A percentile compares a stretch with the other conserved stretches of the same genome.
phyloP scores from a whole-genome alignment of 164 flowering plant genomes.

The Chimonanthus praecox region DNA sequence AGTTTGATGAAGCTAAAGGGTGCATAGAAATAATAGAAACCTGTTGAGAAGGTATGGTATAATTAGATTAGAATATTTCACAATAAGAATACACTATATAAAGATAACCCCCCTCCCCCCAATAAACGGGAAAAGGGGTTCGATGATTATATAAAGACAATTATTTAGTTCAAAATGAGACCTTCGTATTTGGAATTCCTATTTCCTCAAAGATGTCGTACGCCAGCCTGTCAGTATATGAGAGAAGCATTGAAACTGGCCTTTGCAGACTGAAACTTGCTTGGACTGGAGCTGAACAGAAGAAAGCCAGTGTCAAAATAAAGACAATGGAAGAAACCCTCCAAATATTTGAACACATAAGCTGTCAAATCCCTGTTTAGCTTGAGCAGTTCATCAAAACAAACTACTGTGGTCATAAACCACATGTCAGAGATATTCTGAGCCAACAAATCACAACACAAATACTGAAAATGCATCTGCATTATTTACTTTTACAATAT shows the following conservation, averaged over 20 bases:
- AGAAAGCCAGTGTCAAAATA: background rate
- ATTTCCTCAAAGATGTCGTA: constrained; percentile 54
- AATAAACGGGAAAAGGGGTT: too few relatives aligned
- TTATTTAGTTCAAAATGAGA: constrained; percentile 11
- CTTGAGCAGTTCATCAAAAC: background rate
- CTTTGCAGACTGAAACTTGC: constrained; percentile 51
- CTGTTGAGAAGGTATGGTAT: constrained; percentile 25
- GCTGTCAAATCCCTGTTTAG: background rate
- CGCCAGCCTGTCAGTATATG: constrained; percentile 43
- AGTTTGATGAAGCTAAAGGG: constrained; percentile 33
- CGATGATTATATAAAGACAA: too few relatives aligned
- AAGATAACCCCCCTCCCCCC: background rate
- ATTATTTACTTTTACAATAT: too few relatives aligned
- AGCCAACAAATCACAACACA: too few relatives aligned
- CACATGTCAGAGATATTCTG: too few relatives aligned
- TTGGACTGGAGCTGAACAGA: constrained; percentile 52
- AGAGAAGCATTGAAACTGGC: constrained; percentile 51
- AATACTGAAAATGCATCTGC: background rate
- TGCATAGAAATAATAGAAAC: constrained; percentile 65
- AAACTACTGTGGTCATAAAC: too few relatives aligned
- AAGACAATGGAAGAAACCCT: background rate
- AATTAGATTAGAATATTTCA: background rate
- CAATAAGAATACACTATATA: background rate
- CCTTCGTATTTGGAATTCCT: constrained; percentile 56
- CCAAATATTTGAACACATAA: background rate